Percentiles rank a stretch among this genome's conserved stretches.
phyloP scores from a whole-genome alignment of 1,139 yeast species.

The Suhomyces bribrorum region DNA sequence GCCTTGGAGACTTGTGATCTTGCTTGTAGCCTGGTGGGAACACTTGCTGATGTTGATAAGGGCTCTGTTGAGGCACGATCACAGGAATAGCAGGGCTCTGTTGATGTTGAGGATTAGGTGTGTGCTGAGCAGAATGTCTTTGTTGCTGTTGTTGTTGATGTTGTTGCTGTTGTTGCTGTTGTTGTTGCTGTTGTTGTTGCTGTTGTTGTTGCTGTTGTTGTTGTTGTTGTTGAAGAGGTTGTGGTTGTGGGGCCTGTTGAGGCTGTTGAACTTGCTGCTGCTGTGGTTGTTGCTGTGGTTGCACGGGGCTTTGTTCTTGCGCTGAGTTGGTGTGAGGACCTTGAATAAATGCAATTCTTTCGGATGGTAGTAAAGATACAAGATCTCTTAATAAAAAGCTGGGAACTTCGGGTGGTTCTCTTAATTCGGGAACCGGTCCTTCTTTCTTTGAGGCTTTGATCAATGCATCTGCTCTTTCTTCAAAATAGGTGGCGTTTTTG shows the following conservation, averaged over 20 bases:
- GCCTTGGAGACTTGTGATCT: slow-evolving; percentile 25
- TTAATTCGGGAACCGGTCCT: slow-evolving; percentile 44
- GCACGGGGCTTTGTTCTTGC: slow-evolving; percentile 11
- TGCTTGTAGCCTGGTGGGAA: slow-evolving; percentile 23
- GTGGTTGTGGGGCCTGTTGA: slow-evolving; percentile 8
- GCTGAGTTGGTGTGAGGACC: slow-evolving; percentile 17
- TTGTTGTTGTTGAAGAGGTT: slow-evolving; percentile 14
- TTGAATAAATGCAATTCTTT: slow-evolving; percentile 42
- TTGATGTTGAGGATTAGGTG: slow-evolving; percentile 14
- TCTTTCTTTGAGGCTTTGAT: slow-evolving; percentile 44
- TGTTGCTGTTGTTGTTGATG: slow-evolving; percentile 13
- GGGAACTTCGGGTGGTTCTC: slow-evolving; percentile 55
- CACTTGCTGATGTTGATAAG: slow-evolving; percentile 16
- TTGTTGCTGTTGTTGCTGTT: slow-evolving; percentile 13
- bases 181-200: slow-evolving; percentile 14
- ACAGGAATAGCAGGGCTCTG: slow-evolving; percentile 16
- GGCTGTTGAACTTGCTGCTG: slow-evolving; percentile 5
- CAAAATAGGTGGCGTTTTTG: slow-evolving; percentile 42
- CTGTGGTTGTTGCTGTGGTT: slow-evolving; percentile 13
- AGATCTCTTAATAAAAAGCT: slow-evolving; percentile 47
- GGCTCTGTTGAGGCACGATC: slow-evolving; percentile 16
- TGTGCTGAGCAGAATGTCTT: slow-evolving; percentile 12
- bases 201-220: slow-evolving; percentile 9
- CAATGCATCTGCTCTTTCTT: slow-evolving; percentile 44
- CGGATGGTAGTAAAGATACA: slow-evolving; percentile 45